Percentiles rank a stretch among this genome's conserved stretches.
Conservation (phyloP, 163 green algal species). For the Chlorella variabilis region DNA sequence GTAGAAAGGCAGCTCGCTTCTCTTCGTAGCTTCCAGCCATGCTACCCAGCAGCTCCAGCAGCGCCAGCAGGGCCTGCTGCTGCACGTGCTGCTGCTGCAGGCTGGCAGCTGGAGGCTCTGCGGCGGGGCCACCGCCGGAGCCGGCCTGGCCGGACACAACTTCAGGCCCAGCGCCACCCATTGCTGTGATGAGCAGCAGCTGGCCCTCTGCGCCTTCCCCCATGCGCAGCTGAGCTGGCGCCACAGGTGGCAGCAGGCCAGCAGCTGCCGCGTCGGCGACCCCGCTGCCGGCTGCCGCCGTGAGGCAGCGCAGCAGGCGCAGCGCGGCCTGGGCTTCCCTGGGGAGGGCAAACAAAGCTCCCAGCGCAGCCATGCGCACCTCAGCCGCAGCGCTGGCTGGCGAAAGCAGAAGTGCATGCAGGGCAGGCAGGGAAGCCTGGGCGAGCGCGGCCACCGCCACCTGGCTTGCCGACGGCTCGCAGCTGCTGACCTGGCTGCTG, state of each 20-base stretch:
- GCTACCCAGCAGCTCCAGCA: conserved; percentile 3
- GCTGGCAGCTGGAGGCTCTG: background rate
- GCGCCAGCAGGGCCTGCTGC: background rate
- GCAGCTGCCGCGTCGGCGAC: no score
- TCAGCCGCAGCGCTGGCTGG: background rate
- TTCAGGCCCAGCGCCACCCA: no score
- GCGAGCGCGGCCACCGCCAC: background rate
- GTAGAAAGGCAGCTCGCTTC: conserved; percentile 3
- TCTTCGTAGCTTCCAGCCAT: conserved; percentile 15
- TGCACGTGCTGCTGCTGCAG: background rate
- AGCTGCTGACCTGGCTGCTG: background rate
- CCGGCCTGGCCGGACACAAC: no score
- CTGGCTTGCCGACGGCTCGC: background rate
- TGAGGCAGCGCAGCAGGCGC: background rate
- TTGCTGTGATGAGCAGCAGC: background rate
- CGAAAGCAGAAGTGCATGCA: conserved; percentile 10
- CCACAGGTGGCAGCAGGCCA: background rate
- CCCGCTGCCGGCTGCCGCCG: background rate
- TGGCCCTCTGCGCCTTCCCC: background rate
- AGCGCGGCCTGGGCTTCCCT: background rate
- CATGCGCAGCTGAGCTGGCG: background rate
- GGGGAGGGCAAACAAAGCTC: background rate
- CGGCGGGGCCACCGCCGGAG: background rate
- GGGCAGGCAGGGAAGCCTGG: background rate
- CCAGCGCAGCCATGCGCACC: background rate